Conservation (phyloP, 2,329 filamentous ascomycete genomes). For the Pseudodiploospora longispora region DNA sequence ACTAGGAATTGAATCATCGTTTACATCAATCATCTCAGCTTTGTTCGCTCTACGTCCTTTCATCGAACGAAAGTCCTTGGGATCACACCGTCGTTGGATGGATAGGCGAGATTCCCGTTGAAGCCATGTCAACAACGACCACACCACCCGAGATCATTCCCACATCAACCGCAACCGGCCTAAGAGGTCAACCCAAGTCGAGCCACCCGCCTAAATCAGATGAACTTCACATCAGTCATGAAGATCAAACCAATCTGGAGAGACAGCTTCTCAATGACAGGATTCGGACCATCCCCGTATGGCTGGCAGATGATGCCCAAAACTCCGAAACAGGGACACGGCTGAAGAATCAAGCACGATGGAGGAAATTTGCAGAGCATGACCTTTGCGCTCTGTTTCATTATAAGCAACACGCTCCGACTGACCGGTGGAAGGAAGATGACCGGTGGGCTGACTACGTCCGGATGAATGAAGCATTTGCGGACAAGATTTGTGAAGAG, state of each 20-base stretch:
- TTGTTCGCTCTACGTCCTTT: conserved; percentile 80
- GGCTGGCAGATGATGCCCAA: conserved; percentile 74
- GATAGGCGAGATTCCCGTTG: conserved; percentile 71
- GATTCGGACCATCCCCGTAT: conserved; percentile 76
- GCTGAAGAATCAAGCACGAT: conserved; percentile 73
- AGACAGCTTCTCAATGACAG: conserved; percentile 62
- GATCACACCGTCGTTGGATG: conserved; percentile 87
- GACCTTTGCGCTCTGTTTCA: conserved; percentile 89
- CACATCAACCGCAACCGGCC: conserved; percentile 2
- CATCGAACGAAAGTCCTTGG: conserved; percentile 68
- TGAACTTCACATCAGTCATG: conserved; percentile 37
- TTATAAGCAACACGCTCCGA: conserved; percentile 87
- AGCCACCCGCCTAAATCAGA: conserved; percentile 1
- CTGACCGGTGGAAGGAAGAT: conserved; percentile 70
- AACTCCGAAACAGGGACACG: conserved; percentile 40
- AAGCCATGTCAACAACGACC: not conserved
- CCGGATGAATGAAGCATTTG: conserved; percentile 84
- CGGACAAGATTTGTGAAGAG: conserved; percentile 73
- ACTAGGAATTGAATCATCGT: conserved; percentile 33
- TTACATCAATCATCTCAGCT: conserved; percentile 84
- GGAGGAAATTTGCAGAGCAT: conserved; percentile 83
- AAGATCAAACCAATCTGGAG: conserved; percentile 66
- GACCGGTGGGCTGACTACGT: conserved; percentile 89
- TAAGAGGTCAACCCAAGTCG: not conserved
- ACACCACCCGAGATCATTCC: not conserved